These are phyloP conservation scores for Paulownia fortunei DNA, from an alignment of 257 asterid genomes.

Conservation along the genomic window DNA sequence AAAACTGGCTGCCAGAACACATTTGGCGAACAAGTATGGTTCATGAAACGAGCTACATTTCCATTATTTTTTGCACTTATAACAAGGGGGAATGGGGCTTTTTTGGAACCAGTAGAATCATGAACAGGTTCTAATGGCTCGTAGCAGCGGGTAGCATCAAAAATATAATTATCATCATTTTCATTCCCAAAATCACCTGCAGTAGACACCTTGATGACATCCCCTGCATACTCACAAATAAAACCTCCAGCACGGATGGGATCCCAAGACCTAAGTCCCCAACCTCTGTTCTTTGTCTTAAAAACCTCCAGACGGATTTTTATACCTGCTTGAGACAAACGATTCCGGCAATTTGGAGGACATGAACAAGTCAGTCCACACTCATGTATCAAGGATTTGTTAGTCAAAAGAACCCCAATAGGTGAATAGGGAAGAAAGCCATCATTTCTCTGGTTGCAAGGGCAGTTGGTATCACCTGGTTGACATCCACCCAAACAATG, in stretches of 20 bases:
- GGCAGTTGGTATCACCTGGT: conserved; percentile 68
- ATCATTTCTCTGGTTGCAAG: conserved; percentile 65
- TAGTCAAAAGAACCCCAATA: conserved; percentile 62
- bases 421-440: conserved; percentile 71
- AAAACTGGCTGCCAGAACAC: conserved; percentile 89
- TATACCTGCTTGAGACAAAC: conserved; percentile 74
- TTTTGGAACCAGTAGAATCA: conserved; percentile 37
- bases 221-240: conserved; percentile 92
- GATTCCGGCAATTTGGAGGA: conserved; percentile 77
- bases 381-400: conserved; percentile 64
- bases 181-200: conserved; percentile 51
- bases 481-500: conserved; percentile 83
- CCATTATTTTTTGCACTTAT: conserved; percentile 78
- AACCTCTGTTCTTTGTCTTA: conserved; percentile 79
- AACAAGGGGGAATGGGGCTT: conserved; percentile 76
- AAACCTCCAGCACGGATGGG: conserved; percentile 84
- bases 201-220: conserved; percentile 42
- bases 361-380: conserved; percentile 77
- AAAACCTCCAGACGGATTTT: conserved; percentile 81
- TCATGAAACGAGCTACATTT: conserved; percentile 95
- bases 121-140: conserved; percentile 58
- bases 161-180: conserved; percentile 58
- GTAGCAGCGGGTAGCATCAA: conserved; percentile 77
- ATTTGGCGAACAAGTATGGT: conserved; percentile 88
- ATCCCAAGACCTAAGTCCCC: conserved; percentile 99